These are phyloP conservation scores for Ophidiomyces ophidiicola DNA, from an alignment of 2,329 filamentous ascomycete species.

Conservation along the genomic window DNA sequence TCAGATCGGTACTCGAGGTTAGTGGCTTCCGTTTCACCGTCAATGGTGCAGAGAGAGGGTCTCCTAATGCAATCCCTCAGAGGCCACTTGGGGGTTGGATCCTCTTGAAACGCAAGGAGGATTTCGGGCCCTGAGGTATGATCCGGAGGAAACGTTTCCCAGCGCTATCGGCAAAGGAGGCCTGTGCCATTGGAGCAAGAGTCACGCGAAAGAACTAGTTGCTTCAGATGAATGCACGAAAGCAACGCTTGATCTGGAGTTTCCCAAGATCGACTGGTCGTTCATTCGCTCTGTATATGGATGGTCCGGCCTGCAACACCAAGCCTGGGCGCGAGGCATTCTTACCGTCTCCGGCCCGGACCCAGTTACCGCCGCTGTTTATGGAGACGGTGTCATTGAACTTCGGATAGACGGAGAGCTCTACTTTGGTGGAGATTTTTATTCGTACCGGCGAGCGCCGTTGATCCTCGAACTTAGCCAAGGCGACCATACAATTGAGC, in stretches of 20 bases:
- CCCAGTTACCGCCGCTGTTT: constrained; percentile 29
- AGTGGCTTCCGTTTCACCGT: constrained; percentile 15
- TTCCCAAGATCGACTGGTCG: constrained; percentile 43
- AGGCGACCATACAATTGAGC: constrained; percentile 40
- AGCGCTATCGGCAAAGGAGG: too few relatives aligned
- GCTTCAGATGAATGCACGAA: constrained; percentile 22
- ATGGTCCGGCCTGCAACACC: constrained; percentile 48
- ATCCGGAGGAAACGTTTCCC: constrained; percentile 33
- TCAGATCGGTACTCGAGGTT: constrained; percentile 47
- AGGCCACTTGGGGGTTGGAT: constrained; percentile 43
- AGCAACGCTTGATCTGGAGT: constrained; percentile 35
- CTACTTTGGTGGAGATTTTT: constrained; percentile 48
- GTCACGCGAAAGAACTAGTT: constrained; percentile 30
- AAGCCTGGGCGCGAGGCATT: constrained; percentile 45
- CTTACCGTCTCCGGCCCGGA: constrained; percentile 30
- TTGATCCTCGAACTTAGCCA: constrained; percentile 39
- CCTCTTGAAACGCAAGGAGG: constrained; percentile 44
- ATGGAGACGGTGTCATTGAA: constrained; percentile 41
- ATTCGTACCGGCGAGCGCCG: constrained; percentile 40
- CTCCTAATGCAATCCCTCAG: constrained; percentile 12
- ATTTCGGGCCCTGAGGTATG: constrained; percentile 37
- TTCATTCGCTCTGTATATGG: constrained; percentile 44
- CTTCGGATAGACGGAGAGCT: constrained; percentile 41
- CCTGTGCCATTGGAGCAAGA: constrained; percentile 35
- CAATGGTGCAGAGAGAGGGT: background rate